phyloP scores from a whole-genome alignment of 441 rosid genomes.

The Euphorbia celastroides region DNA sequence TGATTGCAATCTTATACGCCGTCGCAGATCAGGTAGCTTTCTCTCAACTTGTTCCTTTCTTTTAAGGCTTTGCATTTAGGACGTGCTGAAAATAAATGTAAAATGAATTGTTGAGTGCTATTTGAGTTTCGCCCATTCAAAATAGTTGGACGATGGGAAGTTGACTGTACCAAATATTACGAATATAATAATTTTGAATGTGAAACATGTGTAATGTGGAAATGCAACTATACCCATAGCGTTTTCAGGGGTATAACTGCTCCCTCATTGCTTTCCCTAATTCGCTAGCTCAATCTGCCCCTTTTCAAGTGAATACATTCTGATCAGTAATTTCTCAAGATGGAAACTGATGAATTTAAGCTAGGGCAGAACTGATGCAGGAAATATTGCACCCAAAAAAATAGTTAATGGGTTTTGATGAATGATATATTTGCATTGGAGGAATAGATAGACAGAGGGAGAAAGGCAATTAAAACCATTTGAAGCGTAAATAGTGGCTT shows the following conservation, averaged over 20 bases:
- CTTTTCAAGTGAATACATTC: neutral
- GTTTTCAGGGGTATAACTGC: neutral
- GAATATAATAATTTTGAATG: neutral
- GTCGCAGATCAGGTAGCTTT: conserved; percentile 88
- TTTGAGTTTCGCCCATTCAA: neutral
- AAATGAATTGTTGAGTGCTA: neutral
- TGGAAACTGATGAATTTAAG: neutral
- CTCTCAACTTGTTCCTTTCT: conserved; percentile 8
- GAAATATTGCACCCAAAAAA: neutral
- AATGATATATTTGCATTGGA: neutral
- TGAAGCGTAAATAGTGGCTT: neutral
- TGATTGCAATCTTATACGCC: conserved; percentile 90
- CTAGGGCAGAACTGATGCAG: neutral
- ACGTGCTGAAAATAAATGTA: neutral
- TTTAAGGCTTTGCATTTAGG: neutral
- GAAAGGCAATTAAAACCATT: neutral
- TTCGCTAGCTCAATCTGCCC: neutral
- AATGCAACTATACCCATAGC: neutral
- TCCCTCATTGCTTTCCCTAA: neutral
- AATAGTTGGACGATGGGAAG: neutral
- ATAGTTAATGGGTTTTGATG: too few relatives aligned
- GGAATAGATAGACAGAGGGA: neutral
- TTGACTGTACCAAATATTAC: neutral
- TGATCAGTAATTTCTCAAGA: neutral
- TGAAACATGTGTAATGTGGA: neutral